Conservation (phyloP, 495 filamentous ascomycete genomes). For the Zalerion maritima region DNA sequence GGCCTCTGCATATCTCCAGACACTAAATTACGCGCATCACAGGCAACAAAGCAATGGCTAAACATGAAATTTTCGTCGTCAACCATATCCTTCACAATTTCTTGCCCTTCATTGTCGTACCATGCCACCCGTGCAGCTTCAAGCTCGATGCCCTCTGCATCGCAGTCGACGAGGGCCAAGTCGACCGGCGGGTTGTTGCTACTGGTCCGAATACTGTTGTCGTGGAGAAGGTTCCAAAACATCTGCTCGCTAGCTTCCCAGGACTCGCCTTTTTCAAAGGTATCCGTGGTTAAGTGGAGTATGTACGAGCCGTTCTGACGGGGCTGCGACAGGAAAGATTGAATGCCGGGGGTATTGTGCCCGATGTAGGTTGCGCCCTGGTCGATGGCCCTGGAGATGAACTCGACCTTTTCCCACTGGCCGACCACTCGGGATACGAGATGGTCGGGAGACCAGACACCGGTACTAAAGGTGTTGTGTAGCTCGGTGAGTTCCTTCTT, state of each 20-base stretch:
- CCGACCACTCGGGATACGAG: conserved; percentile 1
- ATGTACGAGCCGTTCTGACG: conserved; percentile 6
- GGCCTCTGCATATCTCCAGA: conserved; percentile 7
- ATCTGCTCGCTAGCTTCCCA: conserved; percentile 11
- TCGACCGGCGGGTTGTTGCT: too few relatives aligned
- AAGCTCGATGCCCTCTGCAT: conserved; percentile 4
- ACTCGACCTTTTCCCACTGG: conserved; percentile 8
- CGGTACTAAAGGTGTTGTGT: conserved; percentile 1
- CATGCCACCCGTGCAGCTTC: conserved; percentile 9
- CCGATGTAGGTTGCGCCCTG: conserved; percentile 14
- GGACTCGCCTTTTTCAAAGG: conserved; percentile 1
- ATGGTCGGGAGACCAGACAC: conserved; percentile 1
- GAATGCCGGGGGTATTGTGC: conserved; percentile 6
- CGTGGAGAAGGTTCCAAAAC: conserved; percentile 8
- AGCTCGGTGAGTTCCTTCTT: conserved; percentile 3
- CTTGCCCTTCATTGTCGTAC: conserved; percentile 5
- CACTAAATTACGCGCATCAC: conserved; percentile 4
- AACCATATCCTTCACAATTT: conserved; percentile 9
- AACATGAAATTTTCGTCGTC: conserved; percentile 8
- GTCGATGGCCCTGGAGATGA: conserved; percentile 7
- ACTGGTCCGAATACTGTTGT: background rate
- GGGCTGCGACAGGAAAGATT: conserved; percentile 2
- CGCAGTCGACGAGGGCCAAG: conserved; percentile 13
- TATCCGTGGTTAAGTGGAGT: conserved; percentile 7
- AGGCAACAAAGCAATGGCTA: conserved; percentile 12